A percentile compares a stretch with the other conserved stretches of the same genome.
Evolutionary conservation across 495 filamentous ascomycete species (phyloP).

Genomic region (Saxispiralis lemnorum): DNA sequence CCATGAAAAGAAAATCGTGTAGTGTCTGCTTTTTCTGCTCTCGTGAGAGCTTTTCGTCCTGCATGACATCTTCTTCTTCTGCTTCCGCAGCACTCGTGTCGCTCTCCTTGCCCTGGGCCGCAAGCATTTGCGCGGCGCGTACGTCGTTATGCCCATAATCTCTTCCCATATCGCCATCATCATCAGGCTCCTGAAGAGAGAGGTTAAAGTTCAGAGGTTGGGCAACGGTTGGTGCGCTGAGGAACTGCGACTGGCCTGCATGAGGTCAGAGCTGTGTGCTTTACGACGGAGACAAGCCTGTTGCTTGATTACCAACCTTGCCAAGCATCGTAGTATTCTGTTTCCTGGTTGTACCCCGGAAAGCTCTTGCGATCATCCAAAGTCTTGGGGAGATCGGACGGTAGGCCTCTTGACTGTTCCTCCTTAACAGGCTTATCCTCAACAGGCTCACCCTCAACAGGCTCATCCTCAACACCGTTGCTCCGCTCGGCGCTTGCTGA

Average conservation of each 20-base stretch:
- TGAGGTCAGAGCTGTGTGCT: background rate
- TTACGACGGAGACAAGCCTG: background rate
- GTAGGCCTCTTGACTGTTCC: conserved; percentile 36
- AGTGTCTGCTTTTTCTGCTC: conserved; percentile 62
- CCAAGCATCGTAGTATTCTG: conserved; percentile 97
- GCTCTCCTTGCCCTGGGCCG: conserved; percentile 69
- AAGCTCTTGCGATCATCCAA: conserved; percentile 70
- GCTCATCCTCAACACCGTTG: background rate
- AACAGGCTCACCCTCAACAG: background rate
- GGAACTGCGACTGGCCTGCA: conserved; percentile 81
- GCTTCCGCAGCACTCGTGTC: conserved; percentile 40
- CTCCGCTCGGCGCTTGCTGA: too few relatives aligned
- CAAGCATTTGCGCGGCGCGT: conserved; percentile 86
- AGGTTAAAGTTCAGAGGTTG: conserved; percentile 74
- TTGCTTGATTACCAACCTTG: conserved; percentile 49
- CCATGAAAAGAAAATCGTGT: conserved; percentile 83
- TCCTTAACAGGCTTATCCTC: conserved; percentile 1
- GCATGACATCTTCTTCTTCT: conserved; percentile 63
- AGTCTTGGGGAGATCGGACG: conserved; percentile 74
- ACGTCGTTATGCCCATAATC: conserved; percentile 67
- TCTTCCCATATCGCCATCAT: conserved; percentile 39
- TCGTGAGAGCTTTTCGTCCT: conserved; percentile 53
- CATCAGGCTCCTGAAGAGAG: conserved; percentile 56
- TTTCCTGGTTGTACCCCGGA: conserved; percentile 44
- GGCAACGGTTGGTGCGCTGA: conserved; percentile 67